phyloP scores from a whole-genome alignment of 768 basidiomycete species.

The Agrocybe praecox region DNA sequence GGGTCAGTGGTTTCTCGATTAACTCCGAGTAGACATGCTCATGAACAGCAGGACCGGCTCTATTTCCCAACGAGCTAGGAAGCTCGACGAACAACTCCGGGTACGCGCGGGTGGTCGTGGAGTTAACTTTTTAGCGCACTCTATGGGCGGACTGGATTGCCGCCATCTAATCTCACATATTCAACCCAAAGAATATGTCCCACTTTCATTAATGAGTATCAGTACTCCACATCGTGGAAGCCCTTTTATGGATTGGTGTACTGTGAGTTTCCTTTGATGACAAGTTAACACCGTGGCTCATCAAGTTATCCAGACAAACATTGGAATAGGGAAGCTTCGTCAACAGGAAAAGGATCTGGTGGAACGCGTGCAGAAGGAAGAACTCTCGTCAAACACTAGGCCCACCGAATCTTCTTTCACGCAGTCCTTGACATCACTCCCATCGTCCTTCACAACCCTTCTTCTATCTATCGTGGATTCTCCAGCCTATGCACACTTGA shows the following conservation, averaged over 20 bases:
- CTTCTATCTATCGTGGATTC: conserved; percentile 91
- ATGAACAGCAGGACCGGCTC: conserved; percentile 75
- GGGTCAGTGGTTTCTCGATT: conserved; percentile 52
- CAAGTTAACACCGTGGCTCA: background rate
- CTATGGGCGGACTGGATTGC: conserved; percentile 98
- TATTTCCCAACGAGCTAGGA: conserved; percentile 76
- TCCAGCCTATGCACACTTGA: conserved; percentile 94
- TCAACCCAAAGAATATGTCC: conserved; percentile 79
- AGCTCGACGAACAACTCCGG: conserved; percentile 73
- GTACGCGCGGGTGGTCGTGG: conserved; percentile 70
- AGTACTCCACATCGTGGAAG: conserved; percentile 95
- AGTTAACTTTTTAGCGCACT: conserved; percentile 93
- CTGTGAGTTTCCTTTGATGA: conserved; percentile 47
- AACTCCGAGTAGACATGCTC: background rate
- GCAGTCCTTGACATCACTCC: conserved; percentile 64
- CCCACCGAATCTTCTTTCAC: conserved; percentile 26
- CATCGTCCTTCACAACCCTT: conserved; percentile 84
- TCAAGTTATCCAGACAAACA: conserved; percentile 64
- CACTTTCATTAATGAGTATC: conserved; percentile 86
- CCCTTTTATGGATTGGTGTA: conserved; percentile 99
- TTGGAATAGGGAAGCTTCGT: conserved; percentile 82
- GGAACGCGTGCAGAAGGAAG: conserved; percentile 9
- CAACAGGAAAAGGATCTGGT: conserved; percentile 37
- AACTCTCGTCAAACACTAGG: conserved; percentile 2
- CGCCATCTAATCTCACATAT: conserved; percentile 89